A percentile compares a stretch with the other conserved stretches of the same genome.
Evolutionary conservation across 2,329 filamentous ascomycete species (phyloP).

Genomic region (Beauveria bassiana): DNA sequence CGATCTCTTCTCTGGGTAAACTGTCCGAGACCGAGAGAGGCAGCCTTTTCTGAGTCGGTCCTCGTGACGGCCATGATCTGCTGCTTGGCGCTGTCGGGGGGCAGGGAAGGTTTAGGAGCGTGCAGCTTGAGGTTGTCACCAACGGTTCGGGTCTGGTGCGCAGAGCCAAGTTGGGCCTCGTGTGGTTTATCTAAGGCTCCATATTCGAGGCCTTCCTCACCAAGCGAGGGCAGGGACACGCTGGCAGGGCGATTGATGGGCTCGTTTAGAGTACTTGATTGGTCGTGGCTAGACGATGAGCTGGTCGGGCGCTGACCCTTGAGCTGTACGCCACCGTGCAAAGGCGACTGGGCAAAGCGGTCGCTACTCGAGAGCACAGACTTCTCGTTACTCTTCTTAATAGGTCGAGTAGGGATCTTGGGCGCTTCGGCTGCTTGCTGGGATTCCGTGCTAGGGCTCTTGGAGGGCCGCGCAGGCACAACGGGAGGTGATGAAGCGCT

Average conservation of each 20-base stretch:
- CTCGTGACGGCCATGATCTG: conserved; percentile 78
- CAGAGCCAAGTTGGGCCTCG: conserved; percentile 39
- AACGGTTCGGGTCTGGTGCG: conserved; percentile 67
- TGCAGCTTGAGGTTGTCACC: conserved; percentile 77
- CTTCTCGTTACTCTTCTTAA: conserved; percentile 62
- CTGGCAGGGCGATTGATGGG: conserved; percentile 59
- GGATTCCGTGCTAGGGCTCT: conserved; percentile 39
- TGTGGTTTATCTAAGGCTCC: conserved; percentile 46
- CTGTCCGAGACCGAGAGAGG: conserved; percentile 75
- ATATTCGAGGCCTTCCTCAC: conserved; percentile 87
- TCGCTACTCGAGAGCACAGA: conserved; percentile 70
- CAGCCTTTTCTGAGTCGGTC: conserved; percentile 82
- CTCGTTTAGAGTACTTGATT: conserved; percentile 29
- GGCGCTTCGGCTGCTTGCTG: conserved; percentile 17
- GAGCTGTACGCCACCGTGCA: conserved; percentile 61
- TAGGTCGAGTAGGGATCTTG: conserved; percentile 70
- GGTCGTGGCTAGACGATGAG: conserved; percentile 27
- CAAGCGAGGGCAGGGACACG: conserved; percentile 75
- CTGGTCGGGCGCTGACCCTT: conserved; percentile 33
- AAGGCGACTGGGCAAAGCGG: conserved; percentile 75
- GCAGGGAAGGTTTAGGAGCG: conserved; percentile 81
- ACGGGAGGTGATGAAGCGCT: conserved; percentile 43
- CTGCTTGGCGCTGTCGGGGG: conserved; percentile 72
- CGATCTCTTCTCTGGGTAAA: conserved; percentile 46
- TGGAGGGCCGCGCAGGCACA: conserved; percentile 50